A percentile compares a stretch with the other conserved stretches of the same genome.
These are phyloP conservation scores for Aspergillus saccharolyticus DNA, from an alignment of 495 filamentous ascomycete species.

Conservation along the genomic window DNA sequence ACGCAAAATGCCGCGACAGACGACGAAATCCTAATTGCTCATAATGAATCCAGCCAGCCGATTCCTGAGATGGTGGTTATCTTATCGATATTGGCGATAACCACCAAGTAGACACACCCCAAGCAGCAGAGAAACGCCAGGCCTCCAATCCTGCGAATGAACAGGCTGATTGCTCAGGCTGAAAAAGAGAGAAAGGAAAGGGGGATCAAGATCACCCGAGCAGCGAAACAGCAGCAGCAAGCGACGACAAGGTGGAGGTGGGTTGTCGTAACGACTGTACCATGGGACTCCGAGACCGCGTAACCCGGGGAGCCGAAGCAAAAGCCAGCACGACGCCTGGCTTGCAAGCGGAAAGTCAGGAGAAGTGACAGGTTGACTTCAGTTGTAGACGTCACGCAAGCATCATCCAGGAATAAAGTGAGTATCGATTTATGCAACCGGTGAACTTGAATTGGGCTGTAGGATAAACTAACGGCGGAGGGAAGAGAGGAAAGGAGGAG, in stretches of 20 bases:
- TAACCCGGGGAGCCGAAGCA: constrained; percentile 12
- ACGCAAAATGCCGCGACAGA: constrained; percentile 15
- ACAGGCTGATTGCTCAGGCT: not conserved
- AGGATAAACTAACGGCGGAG: not conserved
- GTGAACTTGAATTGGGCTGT: not conserved
- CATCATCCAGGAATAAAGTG: constrained; percentile 11
- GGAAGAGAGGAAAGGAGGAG: not conserved
- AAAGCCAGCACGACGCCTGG: constrained; percentile 1
- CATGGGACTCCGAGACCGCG: constrained; percentile 22
- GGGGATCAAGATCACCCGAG: constrained; percentile 17
- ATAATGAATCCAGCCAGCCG: constrained; percentile 13
- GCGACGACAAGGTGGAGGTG: constrained; percentile 1
- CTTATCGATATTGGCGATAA: not conserved
- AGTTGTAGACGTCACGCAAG: constrained; percentile 11
- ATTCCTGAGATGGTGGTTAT: constrained; percentile 6
- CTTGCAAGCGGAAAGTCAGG: not conserved
- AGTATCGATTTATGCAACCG: not conserved
- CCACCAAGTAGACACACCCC: not conserved
- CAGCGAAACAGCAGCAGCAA: constrained; percentile 2
- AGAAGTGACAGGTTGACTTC: not conserved
- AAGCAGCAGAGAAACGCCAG: constrained; percentile 6
- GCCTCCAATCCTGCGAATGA: constrained; percentile 8
- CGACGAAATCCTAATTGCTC: constrained; percentile 12
- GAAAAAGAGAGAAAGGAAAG: constrained; percentile 5
- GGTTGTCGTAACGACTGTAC: constrained; percentile 17